These are phyloP conservation scores for Arabidopsis arenosa DNA, from an alignment of 345 rosid species.

Conservation along the genomic window DNA sequence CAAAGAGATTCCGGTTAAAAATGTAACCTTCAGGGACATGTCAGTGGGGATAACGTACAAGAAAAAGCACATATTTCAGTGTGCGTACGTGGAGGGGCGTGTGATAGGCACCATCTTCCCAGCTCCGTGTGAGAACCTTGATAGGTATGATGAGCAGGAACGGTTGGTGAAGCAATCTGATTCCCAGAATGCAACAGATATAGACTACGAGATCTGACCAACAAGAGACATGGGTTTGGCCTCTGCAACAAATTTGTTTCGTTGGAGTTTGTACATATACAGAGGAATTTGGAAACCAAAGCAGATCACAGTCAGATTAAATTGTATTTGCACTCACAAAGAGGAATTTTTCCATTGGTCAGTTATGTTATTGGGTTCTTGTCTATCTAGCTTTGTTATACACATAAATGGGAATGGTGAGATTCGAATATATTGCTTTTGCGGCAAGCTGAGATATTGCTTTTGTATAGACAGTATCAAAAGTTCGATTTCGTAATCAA, in stretches of 20 bases:
- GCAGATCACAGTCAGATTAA: not conserved
- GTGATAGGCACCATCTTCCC: slow-evolving; percentile 91
- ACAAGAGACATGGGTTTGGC: slow-evolving; percentile 14
- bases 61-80: slow-evolving; percentile 94
- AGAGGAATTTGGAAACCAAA: slow-evolving; percentile 17
- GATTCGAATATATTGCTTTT: not conserved
- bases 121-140: slow-evolving; percentile 89
- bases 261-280: slow-evolving; percentile 36
- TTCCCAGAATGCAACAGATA: slow-evolving; percentile 76
- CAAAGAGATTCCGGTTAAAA: slow-evolving; percentile 79
- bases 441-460: slow-evolving; percentile 15
- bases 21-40: slow-evolving; percentile 83
- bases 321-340: slow-evolving; percentile 17
- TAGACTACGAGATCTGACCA: slow-evolving; percentile 65
- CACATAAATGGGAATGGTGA: not conserved
- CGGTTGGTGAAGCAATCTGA: slow-evolving; percentile 66
- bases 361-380: not conserved
- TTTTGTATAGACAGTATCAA: slow-evolving; percentile 12
- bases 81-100: slow-evolving; percentile 84
- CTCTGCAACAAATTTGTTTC: slow-evolving; percentile 22
- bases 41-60: slow-evolving; percentile 89
- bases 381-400: slow-evolving; percentile 4
- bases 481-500: not conserved
- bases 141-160: slow-evolving; percentile 77
- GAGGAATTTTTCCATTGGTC: slow-evolving; percentile 19